phyloP scores from a whole-genome alignment of 2,329 filamentous ascomycete genomes.

The Periglandula ipomoeae region DNA sequence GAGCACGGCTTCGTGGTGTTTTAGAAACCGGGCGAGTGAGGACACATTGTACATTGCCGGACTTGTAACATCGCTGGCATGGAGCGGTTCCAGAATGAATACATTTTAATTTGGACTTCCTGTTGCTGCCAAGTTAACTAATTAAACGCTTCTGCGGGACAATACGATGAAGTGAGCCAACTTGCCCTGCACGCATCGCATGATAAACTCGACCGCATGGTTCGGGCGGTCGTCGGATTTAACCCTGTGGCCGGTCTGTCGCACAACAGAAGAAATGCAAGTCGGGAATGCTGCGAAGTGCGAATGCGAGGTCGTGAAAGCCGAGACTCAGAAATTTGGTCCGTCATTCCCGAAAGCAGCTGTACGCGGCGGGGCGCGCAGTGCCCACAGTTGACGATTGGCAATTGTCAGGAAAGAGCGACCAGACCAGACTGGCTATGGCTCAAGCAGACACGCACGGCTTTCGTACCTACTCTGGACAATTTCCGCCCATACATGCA shows the following conservation, averaged over 20 bases:
- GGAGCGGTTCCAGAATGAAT: conserved; percentile 21
- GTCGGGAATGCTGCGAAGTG: neutral
- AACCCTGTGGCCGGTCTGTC: neutral
- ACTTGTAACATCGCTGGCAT: conserved; percentile 21
- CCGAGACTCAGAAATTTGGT: neutral
- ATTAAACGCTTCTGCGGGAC: too few relatives aligned
- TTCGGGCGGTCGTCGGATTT: neutral
- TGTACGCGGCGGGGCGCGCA: too few relatives aligned
- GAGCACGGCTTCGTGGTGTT: conserved; percentile 6
- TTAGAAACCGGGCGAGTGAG: conserved; percentile 14
- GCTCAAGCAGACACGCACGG: too few relatives aligned
- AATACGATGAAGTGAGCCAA: neutral
- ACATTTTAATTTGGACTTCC: conserved; percentile 27
- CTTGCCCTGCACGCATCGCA: conserved; percentile 25
- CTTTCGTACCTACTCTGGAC: too few relatives aligned
- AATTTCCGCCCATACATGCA: too few relatives aligned
- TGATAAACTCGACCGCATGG: conserved; percentile 25
- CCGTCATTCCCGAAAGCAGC: neutral
- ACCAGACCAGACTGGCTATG: too few relatives aligned
- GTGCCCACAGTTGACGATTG: too few relatives aligned
- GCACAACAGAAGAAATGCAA: neutral
- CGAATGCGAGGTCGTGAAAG: neutral
- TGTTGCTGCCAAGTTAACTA: neutral
- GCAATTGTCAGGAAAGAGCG: too few relatives aligned
- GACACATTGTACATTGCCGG: conserved; percentile 16